Base-by-base conservation (phyloP, 345 rosid species). In the Carallia pectinifolia region DNA sequence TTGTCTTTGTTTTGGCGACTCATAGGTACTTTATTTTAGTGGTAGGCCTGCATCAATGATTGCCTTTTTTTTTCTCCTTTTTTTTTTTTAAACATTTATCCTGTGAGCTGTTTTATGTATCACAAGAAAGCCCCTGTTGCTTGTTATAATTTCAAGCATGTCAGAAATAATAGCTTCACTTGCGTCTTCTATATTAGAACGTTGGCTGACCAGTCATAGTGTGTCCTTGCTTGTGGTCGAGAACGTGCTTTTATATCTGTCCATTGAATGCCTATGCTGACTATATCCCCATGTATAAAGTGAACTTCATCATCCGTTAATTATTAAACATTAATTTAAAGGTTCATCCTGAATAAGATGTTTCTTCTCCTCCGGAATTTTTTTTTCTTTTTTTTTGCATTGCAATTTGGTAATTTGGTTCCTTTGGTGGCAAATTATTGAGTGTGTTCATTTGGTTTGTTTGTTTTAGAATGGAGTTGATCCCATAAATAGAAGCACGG, bases 381-480 rank as follows among this genome's bases (percentile, higher is more conserved):
- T 1, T 69, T 12, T 44, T 44, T 15, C 16, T 23, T 23, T 23
- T 38, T 9, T 69, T 12, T 44, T 44, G 50, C 16, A 12, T 12
- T 44, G 50, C 50, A 44, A 44, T 44, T 55, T 15, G 31, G 71
- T 6, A 4, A 12, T 27, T 73, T 60, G 9, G 54, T 18, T 30
- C 36, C 8, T 27, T 36, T 60, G 27, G 15, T 53, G 62, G 40
- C 50, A 33, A 63, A 54, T 10, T 30, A n/a, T 70, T 63, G 5
- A n/a, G 58, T 68, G 40, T 58, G 19, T 40, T 56, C 17, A 39
- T 65, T 65, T n/a, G 34, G 17, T 17, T 67, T 73, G 40, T 71
- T 60, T 68, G 29, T 70, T 44, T 58, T 70, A 94, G 99, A 95
- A 92, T 81, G 99, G 96, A 71, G 85, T 91, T 68, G 97, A 90